phyloP scores from a whole-genome alignment of 495 filamentous ascomycete genomes.

The Recurvomyces mirabilis region DNA sequence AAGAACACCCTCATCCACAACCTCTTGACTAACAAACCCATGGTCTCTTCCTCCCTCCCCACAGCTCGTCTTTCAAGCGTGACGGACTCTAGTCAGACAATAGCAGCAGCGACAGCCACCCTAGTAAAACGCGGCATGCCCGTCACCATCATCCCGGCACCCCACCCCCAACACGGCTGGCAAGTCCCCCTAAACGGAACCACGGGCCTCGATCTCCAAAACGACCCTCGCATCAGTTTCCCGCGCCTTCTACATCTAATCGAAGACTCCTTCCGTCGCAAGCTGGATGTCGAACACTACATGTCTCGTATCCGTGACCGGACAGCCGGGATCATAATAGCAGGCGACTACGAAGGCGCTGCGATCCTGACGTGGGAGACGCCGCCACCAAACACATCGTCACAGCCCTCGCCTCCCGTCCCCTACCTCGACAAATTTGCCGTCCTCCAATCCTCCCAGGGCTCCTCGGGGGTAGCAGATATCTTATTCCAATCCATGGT shows the following conservation, averaged over 20 bases:
- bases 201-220: constrained; percentile 42
- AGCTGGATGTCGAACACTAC: constrained; percentile 74
- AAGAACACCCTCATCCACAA: constrained; percentile 94
- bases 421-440: constrained; percentile 98
- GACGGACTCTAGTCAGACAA: constrained; percentile 2
- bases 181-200: constrained; percentile 44
- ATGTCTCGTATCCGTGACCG: constrained; percentile 61
- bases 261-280: constrained; percentile 83
- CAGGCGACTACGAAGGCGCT: constrained; percentile 92
- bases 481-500: constrained; percentile 95
- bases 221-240: constrained; percentile 71
- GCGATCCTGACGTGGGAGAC: constrained; percentile 92
- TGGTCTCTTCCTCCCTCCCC: constrained; percentile 82
- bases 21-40: constrained; percentile 86
- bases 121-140: constrained; percentile 88
- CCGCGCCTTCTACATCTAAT: constrained; percentile 74
- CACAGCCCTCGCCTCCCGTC: constrained; percentile 37
- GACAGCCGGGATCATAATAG: constrained; percentile 83
- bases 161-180: constrained; percentile 54
- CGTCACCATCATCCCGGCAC: constrained; percentile 59
- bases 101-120: constrained; percentile 47
- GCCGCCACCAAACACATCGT: constrained; percentile 42
- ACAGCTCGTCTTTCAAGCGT: constrained; percentile 42
- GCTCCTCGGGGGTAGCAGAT: constrained; percentile 74
- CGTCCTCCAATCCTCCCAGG: constrained; percentile 76